Evolutionary conservation across 2,329 filamentous ascomycete species (phyloP).

Genomic region (Aspergillus versicolor): DNA sequence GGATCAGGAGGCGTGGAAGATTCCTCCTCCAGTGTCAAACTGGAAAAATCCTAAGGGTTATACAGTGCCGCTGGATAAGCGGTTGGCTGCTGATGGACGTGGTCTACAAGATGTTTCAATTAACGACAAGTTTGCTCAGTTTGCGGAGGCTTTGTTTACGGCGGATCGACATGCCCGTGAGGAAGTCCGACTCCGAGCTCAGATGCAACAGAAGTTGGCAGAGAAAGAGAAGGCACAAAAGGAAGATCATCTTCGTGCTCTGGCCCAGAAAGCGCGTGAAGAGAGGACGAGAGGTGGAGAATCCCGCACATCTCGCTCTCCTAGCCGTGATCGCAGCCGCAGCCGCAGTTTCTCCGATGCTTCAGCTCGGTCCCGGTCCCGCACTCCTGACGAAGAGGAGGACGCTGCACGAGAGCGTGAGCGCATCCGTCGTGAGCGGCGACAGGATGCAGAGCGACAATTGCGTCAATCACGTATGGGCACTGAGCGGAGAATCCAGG

Average conservation of each 20-base stretch:
- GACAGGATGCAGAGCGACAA: conserved; percentile 82
- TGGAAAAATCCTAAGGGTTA: conserved; percentile 99
- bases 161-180: conserved; percentile 93
- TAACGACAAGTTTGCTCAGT: conserved; percentile 97
- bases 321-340: conserved; percentile 41
- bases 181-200: conserved; percentile 85
- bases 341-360: conserved; percentile 45
- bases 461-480: conserved; percentile 94
- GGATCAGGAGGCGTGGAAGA: conserved; percentile 96
- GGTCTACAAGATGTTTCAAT: conserved; percentile 91
- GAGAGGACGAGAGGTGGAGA: conserved; percentile 58
- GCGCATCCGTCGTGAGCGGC: conserved; percentile 71
- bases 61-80: conserved; percentile 92
- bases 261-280: conserved; percentile 89
- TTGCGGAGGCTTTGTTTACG: conserved; percentile 90
- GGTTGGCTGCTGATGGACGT: conserved; percentile 87
- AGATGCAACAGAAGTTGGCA: conserved; percentile 93
- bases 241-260: conserved; percentile 81
- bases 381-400: conserved; percentile 60
- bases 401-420: conserved; percentile 74
- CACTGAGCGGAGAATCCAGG: conserved; percentile 83
- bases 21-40: conserved; percentile 85
- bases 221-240: conserved; percentile 96
- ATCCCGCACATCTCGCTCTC: conserved; percentile 42
- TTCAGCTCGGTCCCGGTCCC: conserved; percentile 45